Evolutionary conservation across 164 flowering plant genomes (phyloP), one percentile per base, ranked within the genome.

Genomic region (Tetracentron sinense): DNA sequence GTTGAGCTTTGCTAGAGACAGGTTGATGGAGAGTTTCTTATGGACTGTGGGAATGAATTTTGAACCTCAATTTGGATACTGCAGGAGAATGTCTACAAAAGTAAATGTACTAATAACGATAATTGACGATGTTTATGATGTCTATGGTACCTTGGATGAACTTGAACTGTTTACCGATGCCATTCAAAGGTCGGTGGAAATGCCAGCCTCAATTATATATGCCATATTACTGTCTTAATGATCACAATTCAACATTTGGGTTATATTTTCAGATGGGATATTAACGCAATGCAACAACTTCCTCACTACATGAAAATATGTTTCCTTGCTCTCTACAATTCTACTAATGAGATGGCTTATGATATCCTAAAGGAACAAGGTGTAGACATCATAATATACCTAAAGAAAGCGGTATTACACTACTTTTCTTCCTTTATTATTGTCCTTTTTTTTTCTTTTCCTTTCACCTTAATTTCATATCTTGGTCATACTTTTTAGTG

Each of bases 401-500:
- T 68, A 1, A 61, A 25, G 31, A 55, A 61, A 55, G 16, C 14
- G 66, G 71, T 68, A 68, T 14, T 22, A 10, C 23, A 49, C 14
- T 38, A 1, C 14, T 38, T 38, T 38, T 1, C 44, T 38, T 38
- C 44, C 11, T 38, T 38, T 6, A 47, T 47, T 49, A 49, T 15
- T 49, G 25, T n/a, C 15, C 1, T 22, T 2, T 22, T n/a, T 22
- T n/a, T 1, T 1, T 49, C 19, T 19, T 31, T 55, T 28, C 42
- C 21, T 55, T 16, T 55, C 12, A 3, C 19, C 25, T 31, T 15
- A 10, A 19, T 7, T 7, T 6, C 10, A 31, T 4, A 55, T 1
- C 4, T 55, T 7, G 58, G 33, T 12, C 3, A 14, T 15, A 19
- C 11, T 1, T 28, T 11, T 28, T 52, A 83, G 87, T 83, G 85